Evolutionary conservation across 768 basidiomycete species (phyloP), one percentile per base, ranked within the genome.

Genomic region (Mycena indigotica): DNA sequence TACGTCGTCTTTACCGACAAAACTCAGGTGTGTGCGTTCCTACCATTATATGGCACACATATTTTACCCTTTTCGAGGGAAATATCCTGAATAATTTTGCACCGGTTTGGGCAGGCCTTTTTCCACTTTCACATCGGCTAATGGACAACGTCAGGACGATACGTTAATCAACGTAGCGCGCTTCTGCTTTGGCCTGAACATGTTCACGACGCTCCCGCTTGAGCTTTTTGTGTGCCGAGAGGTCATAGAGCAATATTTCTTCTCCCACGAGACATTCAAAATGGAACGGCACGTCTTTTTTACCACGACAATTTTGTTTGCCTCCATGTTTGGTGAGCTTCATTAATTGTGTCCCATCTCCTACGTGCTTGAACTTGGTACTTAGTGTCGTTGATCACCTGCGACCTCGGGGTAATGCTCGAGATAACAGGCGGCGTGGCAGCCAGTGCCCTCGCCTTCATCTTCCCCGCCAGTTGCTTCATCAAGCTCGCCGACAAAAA

Each of bases 351-450:
- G n/a, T 16, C 24, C 35, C 28, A 19, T 49, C 26, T 24, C 50
- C n/a, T n/a, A n/a, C n/a, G n/a, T n/a, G 65, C n/a, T 21, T 15
- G 16, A 65, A 51, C 51, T 50, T 52, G 52, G 15, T 25, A 21
- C 49, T 15, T 68, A 95, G 95, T 97, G 57, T 85, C 96, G 4
- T 80, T 98, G 53, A 80, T 95, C 56, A 98, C 96, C 1, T 97
- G 95, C 69, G 96, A 99, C 71, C 82, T 99, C 15, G 97, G 97
- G n/a, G 89, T 98, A 44, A 97, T 96, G 76, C 87, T 99, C 35
- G 97, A 99, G 76, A 90, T 99, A 41, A 95, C 95, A 0, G 97
- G 97, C n/a, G 96, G 96, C n/a, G 82, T 92, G 12, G 92, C 92
- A 15, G 92, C 92, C 4, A 93, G 94, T 0, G 86, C 93, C 0